Evolutionary conservation across 2,329 filamentous ascomycete genomes (phyloP).

Genomic region (Neocatenulostroma microsporum): DNA sequence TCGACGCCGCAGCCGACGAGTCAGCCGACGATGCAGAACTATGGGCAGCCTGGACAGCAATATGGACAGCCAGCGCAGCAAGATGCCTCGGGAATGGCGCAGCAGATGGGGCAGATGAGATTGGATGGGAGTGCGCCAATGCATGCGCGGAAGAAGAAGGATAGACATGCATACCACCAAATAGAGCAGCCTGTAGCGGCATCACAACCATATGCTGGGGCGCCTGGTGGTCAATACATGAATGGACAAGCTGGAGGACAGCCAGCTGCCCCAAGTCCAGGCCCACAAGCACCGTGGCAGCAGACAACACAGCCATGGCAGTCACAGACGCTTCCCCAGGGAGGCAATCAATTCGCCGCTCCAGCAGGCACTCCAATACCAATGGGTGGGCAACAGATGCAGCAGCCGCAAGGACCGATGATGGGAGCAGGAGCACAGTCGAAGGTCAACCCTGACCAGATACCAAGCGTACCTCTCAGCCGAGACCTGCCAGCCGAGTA

Average conservation of each 20-base stretch:
- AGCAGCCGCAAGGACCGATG: slow-evolving; percentile 16
- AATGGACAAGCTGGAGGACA: slow-evolving; percentile 36
- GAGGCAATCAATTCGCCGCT: slow-evolving; percentile 13
- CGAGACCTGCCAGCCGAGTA: slow-evolving; percentile 75
- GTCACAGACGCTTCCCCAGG: slow-evolving; percentile 20
- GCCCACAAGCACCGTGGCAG: slow-evolving; percentile 27
- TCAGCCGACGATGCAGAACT: slow-evolving; percentile 10
- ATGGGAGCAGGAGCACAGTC: slow-evolving; percentile 48
- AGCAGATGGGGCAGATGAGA: slow-evolving; percentile 72
- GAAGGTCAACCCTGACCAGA: slow-evolving; percentile 80
- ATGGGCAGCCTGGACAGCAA: slow-evolving; percentile 17
- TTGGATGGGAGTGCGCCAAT: slow-evolving; percentile 48
- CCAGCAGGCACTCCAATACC: slow-evolving; percentile 22
- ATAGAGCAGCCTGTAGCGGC: slow-evolving; percentile 61
- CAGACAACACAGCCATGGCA: slow-evolving; percentile 31
- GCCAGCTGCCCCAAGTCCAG: slow-evolving; percentile 16
- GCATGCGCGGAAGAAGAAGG: slow-evolving; percentile 76
- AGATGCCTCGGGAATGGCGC: slow-evolving; percentile 46
- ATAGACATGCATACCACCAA: slow-evolving; percentile 84
- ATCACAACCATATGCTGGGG: slow-evolving; percentile 62
- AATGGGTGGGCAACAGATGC: slow-evolving; percentile 19
- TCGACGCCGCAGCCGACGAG: slow-evolving; percentile 13
- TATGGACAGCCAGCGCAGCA: slow-evolving; percentile 19
- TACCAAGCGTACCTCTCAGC: slow-evolving; percentile 81
- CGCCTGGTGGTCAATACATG: slow-evolving; percentile 54